Conservation (phyloP, 2,329 filamentous ascomycete genomes). For the Fusarium falciforme region DNA sequence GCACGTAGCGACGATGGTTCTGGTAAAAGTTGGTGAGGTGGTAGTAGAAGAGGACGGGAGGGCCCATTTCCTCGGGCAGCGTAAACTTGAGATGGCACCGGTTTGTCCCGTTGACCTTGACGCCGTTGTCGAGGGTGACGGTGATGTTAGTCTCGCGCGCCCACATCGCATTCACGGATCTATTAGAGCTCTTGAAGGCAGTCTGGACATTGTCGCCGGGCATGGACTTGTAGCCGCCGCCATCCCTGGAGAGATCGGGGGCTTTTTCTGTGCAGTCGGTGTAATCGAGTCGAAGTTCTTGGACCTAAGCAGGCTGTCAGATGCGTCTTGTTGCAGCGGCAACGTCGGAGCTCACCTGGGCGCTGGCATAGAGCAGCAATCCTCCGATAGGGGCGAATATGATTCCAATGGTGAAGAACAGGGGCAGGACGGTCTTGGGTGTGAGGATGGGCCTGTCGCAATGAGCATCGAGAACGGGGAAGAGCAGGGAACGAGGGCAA, state of each 20-base stretch:
- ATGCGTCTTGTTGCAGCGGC: neutral
- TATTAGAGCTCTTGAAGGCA: constrained; percentile 75
- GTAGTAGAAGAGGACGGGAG: constrained; percentile 94
- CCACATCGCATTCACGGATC: constrained; percentile 56
- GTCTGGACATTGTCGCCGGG: constrained; percentile 68
- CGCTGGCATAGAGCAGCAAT: constrained; percentile 85
- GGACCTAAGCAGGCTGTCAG: constrained; percentile 68
- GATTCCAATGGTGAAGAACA: constrained; percentile 91
- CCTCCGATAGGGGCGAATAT: constrained; percentile 96
- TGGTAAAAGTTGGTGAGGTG: constrained; percentile 98
- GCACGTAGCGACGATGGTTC: constrained; percentile 96
- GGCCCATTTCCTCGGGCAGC: constrained; percentile 80
- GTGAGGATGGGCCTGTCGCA: constrained; percentile 85
- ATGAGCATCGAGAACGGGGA: constrained; percentile 50
- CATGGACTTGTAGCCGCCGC: constrained; percentile 60
- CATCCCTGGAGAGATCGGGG: constrained; percentile 48
- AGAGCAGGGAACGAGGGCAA: constrained; percentile 11
- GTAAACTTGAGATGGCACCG: constrained; percentile 82
- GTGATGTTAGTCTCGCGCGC: constrained; percentile 52
- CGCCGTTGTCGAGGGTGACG: constrained; percentile 48
- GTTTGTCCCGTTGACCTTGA: constrained; percentile 51
- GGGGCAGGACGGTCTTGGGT: constrained; percentile 89
- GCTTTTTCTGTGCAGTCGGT: constrained; percentile 76
- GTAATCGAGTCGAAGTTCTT: constrained; percentile 93
- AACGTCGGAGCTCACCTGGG: constrained; percentile 65